Percentiles rank a stretch among this genome's conserved stretches.
Conservation (phyloP, 2,329 filamentous ascomycete genomes). For the Aspergillus sp. region DNA sequence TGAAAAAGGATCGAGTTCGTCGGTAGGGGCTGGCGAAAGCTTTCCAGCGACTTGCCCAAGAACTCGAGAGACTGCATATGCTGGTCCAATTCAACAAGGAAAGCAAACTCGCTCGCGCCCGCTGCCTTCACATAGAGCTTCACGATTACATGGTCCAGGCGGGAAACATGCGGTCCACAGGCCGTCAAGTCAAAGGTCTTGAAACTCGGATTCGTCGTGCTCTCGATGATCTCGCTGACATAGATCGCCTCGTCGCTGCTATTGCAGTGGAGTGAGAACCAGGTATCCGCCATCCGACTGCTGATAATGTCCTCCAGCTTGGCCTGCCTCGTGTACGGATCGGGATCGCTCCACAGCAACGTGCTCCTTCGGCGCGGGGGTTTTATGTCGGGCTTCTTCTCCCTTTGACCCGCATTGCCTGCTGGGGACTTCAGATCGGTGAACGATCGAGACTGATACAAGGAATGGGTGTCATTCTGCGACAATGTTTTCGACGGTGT, state of each 20-base stretch:
- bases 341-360: slow-evolving; percentile 53
- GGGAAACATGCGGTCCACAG: slow-evolving; percentile 54
- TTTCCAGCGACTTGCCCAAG: slow-evolving; percentile 57
- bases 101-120: slow-evolving; percentile 46
- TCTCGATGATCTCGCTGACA: slow-evolving; percentile 70
- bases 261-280: slow-evolving; percentile 72
- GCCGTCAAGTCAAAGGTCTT: slow-evolving; percentile 67
- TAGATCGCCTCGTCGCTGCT: slow-evolving; percentile 67
- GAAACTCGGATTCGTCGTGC: slow-evolving; percentile 86
- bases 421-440: slow-evolving; percentile 39
- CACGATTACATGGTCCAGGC: slow-evolving; percentile 55
- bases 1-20: slow-evolving; percentile 78
- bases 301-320: slow-evolving; percentile 65
- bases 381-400: slow-evolving; percentile 12
- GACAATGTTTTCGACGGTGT: slow-evolving; percentile 58
- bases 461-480: slow-evolving; percentile 38
- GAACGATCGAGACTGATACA: slow-evolving; percentile 52
- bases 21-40: slow-evolving; percentile 63
- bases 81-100: slow-evolving; percentile 63
- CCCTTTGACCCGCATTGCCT: slow-evolving; percentile 7
- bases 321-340: slow-evolving; percentile 56
- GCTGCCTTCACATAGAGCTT: slow-evolving; percentile 63
- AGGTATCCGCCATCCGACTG: slow-evolving; percentile 69
- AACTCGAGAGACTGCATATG: slow-evolving; percentile 68
- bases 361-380: slow-evolving; percentile 47